These are phyloP conservation scores for Dillenia suffruticosa DNA, from an alignment of 164 flowering plant species.

Conservation along the genomic window DNA sequence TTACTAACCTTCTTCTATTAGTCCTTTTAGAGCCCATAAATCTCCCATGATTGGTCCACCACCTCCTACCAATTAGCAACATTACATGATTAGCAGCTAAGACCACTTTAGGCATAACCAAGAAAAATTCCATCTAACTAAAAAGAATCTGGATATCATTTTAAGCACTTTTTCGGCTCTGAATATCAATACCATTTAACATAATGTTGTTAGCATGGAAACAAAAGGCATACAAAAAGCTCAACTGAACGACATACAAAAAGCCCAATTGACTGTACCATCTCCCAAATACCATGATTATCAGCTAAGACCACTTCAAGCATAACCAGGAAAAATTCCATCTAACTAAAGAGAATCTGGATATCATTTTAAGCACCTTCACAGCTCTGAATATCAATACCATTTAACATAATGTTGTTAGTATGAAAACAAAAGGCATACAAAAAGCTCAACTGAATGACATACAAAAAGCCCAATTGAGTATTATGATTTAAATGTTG, in stretches of 20 bases:
- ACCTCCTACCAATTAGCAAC: constrained; percentile 55
- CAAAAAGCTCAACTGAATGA: background rate
- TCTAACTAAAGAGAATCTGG: background rate
- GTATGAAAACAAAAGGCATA: background rate
- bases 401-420: too few relatives aligned
- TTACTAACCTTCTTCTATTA: constrained; percentile 73
- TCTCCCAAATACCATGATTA: background rate
- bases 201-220: too few relatives aligned
- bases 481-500: too few relatives aligned
- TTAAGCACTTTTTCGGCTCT: too few relatives aligned
- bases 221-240: background rate
- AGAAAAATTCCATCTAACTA: background rate
- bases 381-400: too few relatives aligned
- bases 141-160: background rate
- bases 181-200: too few relatives aligned
- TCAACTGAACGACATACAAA: background rate
- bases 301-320: background rate
- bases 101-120: background rate
- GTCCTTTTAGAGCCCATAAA: constrained; percentile 97
- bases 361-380: background rate
- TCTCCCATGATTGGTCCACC: constrained; percentile 99
- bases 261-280: too few relatives aligned
- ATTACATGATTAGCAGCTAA: background rate
- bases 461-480: background rate
- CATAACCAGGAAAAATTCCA: background rate